Percentiles rank a stretch among this genome's conserved stretches.
Conservation (phyloP, 2,329 filamentous ascomycete genomes). For the Scortechinia acanthostroma region DNA sequence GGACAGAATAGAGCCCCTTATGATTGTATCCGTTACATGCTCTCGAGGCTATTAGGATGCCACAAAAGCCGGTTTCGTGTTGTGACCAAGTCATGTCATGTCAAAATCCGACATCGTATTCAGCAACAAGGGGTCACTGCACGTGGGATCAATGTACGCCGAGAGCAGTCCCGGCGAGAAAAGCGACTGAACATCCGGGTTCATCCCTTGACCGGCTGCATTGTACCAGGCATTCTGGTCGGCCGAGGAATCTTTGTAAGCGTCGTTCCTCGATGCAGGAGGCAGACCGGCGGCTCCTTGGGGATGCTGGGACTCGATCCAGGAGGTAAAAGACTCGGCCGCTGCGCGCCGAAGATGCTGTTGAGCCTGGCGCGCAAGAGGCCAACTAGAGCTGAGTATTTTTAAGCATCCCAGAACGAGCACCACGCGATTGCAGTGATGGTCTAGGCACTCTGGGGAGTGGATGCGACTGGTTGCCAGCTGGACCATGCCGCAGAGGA, state of each 20-base stretch:
- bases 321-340: neutral
- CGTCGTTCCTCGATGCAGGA: neutral
- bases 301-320: neutral
- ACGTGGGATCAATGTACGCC: neutral
- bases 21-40: no score
- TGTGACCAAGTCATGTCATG: neutral
- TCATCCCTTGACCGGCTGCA: neutral
- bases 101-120: neutral
- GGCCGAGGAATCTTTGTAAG: neutral
- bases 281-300: neutral
- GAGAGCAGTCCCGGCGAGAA: neutral
- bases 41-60: no score
- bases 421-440: constrained; percentile 23
- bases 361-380: constrained; percentile 9
- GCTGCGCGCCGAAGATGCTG: neutral
- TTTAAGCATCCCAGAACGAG: constrained; percentile 22
- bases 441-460: constrained; percentile 22
- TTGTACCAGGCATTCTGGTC: neutral
- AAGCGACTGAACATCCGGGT: neutral
- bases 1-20: no score
- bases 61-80: no score
- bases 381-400: constrained; percentile 16
- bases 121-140: neutral
- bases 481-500: constrained; percentile 21
- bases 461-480: constrained; percentile 20